These are phyloP conservation scores for Colletotrichum liaoningense DNA, from an alignment of 2,329 filamentous ascomycete species.

Conservation along the genomic window DNA sequence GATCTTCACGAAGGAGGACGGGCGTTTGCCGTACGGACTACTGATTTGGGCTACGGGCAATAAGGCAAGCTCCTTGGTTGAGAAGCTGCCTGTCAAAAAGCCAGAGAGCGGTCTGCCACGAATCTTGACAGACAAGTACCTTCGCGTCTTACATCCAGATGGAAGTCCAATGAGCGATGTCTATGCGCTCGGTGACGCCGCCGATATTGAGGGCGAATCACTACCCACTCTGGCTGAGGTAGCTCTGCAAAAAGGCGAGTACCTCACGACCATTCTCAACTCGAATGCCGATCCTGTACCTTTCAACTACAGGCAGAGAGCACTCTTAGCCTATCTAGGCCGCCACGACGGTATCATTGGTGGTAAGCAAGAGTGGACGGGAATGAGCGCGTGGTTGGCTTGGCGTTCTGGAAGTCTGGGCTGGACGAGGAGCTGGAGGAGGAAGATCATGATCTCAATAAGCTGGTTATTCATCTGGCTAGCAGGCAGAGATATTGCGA, in stretches of 20 bases:
- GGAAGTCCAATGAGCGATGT: conserved; percentile 18
- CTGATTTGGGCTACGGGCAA: conserved; percentile 99
- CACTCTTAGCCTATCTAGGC: conserved; percentile 20
- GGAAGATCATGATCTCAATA: conserved; percentile 24
- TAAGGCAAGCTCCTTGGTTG: conserved; percentile 20
- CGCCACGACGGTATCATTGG: conserved; percentile 27
- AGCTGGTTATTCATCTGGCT: conserved; percentile 27
- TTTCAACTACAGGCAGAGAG: conserved; percentile 21
- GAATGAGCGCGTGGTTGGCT: conserved; percentile 22
- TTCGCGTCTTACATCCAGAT: conserved; percentile 13
- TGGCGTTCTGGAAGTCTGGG: conserved; percentile 25
- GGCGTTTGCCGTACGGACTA: conserved; percentile 90
- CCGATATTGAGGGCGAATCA: conserved; percentile 21
- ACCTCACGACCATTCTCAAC: conserved; percentile 11
- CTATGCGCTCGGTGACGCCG: conserved; percentile 22
- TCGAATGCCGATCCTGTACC: background rate
- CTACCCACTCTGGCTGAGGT: conserved; percentile 26
- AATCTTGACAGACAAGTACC: conserved; percentile 25
- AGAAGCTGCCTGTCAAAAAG: conserved; percentile 17
- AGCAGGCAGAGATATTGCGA: conserved; percentile 21
- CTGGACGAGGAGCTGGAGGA: conserved; percentile 32
- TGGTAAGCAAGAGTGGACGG: conserved; percentile 28
- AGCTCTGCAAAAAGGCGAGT: conserved; percentile 29
- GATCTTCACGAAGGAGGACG: conserved; percentile 93
- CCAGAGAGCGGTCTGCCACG: conserved; percentile 2